Evolutionary conservation across 2,329 filamentous ascomycete species (phyloP), one percentile per base, ranked within the genome.

Genomic region (Colletotrichum falcatum): DNA sequence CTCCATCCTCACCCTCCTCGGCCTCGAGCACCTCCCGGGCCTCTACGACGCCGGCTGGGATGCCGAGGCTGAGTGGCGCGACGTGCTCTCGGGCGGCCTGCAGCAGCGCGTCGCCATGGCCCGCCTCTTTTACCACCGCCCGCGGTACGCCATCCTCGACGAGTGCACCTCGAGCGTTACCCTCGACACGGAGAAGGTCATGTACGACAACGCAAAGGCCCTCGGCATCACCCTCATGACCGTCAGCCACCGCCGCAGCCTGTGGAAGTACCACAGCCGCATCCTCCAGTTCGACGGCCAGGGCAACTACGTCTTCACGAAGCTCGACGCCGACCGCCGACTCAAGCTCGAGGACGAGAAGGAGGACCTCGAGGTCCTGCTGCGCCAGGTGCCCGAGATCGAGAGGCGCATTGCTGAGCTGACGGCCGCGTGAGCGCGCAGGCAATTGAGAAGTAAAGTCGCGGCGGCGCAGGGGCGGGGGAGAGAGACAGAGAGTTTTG

Each of bases 71-170:
- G 95, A 98, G 83, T 99, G 96, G 96, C 92, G 94, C 58, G 95
- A 98, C 75, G 94, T 97, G 0, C 88, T 99, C 35, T 97, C 94
- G 0, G 94, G 94, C 16, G 96, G 96, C 8, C 86, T 98, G 26
- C 96, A 99, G 83, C 96, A 99, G 83, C 92, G 96, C 62, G 93
- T 99, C 28, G 96, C 96, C 71, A 98, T 98, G 94, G 96, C 96
- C 0, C 88, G 96, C 0, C 87, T 97, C 23, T 98, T 98, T 82
- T 98, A 98, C 81, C 95, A 98, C 82, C 87, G 90, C 12, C 95
- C 95, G 0, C 91, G 92, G 75, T 98, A 97, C 80, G 96, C 96
- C 14, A 99, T 99, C 74, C 85, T 99, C 46, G 96, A 99, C 79
- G 96, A 99, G 83, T 99, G 96, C 81, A 99, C 96, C 8, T 95